Conservation (phyloP, 2,329 filamentous ascomycete genomes). For the Grosmannia penicillata region DNA sequence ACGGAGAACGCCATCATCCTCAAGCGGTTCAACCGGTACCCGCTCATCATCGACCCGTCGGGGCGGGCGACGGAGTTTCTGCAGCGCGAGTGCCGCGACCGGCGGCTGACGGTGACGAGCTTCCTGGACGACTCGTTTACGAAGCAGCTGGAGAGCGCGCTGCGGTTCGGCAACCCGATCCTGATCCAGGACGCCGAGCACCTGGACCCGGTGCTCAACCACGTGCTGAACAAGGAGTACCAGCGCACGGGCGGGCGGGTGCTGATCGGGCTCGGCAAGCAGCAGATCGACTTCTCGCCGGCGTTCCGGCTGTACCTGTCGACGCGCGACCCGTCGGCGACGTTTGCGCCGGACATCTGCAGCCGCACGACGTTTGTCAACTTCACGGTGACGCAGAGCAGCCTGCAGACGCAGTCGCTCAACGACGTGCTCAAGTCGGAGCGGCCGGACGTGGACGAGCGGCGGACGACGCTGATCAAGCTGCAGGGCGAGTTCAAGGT, state of each 20-base stretch:
- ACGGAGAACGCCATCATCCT: constrained; percentile 97
- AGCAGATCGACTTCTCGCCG: constrained; percentile 98
- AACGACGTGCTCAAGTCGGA: constrained; percentile 97
- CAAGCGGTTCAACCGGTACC: constrained; percentile 95
- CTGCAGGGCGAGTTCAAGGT: constrained; percentile 98
- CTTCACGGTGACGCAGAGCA: constrained; percentile 97
- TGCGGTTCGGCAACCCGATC: constrained; percentile 96
- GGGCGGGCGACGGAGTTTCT: constrained; percentile 90
- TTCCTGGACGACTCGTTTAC: constrained; percentile 97
- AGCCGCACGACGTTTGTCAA: constrained; percentile 98
- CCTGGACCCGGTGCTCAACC: constrained; percentile 90
- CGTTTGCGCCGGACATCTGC: constrained; percentile 92
- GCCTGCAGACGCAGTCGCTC: constrained; percentile 91
- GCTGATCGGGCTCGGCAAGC: constrained; percentile 93
- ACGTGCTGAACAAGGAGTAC: constrained; percentile 98
- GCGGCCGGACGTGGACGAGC: constrained; percentile 90
- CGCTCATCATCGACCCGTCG: constrained; percentile 94
- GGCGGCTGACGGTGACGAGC: constrained; percentile 88
- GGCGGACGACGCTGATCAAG: constrained; percentile 94
- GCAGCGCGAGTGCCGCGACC: constrained; percentile 85
- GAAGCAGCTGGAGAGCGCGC: constrained; percentile 90
- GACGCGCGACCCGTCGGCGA: constrained; percentile 85
- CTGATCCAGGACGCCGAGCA: constrained; percentile 97
- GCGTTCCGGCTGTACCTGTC: constrained; percentile 92
- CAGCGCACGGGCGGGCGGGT: constrained; percentile 97